Evolutionary conservation across 306 rosid genomes (phyloP).

Genomic region (Acacia confusa): DNA sequence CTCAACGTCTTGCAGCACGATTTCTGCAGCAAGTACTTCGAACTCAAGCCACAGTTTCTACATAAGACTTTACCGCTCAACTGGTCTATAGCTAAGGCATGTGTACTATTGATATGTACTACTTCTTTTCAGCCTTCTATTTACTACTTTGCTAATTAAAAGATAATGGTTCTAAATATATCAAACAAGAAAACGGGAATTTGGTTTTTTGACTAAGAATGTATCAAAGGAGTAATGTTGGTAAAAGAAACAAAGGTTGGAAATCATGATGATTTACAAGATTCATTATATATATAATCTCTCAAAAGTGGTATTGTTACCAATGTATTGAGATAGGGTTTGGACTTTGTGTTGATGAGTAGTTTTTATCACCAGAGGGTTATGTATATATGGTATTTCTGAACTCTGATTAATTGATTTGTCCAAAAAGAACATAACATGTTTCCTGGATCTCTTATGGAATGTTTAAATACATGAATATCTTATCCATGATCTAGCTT

Average conservation of each 20-base stretch:
- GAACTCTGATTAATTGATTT: background rate
- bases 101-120: background rate
- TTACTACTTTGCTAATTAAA: background rate
- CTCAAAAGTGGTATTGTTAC: background rate
- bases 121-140: background rate
- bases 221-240: background rate
- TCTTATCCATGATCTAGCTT: background rate
- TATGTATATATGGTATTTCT: background rate
- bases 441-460: background rate
- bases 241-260: background rate
- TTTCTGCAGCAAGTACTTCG: conserved; percentile 67
- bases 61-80: conserved; percentile 34
- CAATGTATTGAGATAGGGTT: background rate
- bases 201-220: background rate
- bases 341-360: background rate
- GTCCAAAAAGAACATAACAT: background rate
- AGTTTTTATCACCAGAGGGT: background rate
- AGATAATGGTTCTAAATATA: background rate
- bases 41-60: conserved; percentile 38
- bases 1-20: conserved; percentile 72
- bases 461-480: background rate
- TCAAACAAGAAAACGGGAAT: background rate
- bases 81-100: background rate
- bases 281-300: background rate
- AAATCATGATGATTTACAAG: background rate